Conservation (phyloP, 139 green algal species). For the Coelastrella sp. region DNA sequence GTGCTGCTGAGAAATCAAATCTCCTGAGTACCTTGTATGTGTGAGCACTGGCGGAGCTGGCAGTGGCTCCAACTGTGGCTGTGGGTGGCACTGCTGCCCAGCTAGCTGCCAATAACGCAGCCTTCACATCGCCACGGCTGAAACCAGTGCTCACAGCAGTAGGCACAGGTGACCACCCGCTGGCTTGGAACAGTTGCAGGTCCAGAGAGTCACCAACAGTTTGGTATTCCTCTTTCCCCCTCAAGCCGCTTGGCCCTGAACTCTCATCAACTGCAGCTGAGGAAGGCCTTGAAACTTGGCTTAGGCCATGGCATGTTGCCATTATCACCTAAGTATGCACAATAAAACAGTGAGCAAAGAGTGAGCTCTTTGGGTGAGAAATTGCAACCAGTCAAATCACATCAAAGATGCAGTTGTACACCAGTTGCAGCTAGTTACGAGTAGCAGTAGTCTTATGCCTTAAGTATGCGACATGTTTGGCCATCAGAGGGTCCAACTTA, state of each 20-base stretch:
- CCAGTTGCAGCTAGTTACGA: too few relatives aligned
- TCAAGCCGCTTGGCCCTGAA: too few relatives aligned
- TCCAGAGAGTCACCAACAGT: slow-evolving; percentile 63
- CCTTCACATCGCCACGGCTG: not conserved
- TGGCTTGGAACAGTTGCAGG: slow-evolving; percentile 55
- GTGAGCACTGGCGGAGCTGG: not conserved
- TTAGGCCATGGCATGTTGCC: not conserved
- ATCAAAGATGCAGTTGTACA: too few relatives aligned
- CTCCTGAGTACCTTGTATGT: not conserved
- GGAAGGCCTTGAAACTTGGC: not conserved
- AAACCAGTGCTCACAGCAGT: not conserved
- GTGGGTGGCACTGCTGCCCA: not conserved
- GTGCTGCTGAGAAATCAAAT: slow-evolving; percentile 1
- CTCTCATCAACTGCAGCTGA: not conserved
- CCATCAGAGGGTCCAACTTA: too few relatives aligned
- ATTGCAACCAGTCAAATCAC: too few relatives aligned
- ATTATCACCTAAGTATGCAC: not conserved
- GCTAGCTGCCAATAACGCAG: not conserved
- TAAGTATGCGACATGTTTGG: too few relatives aligned
- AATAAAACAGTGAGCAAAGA: not conserved
- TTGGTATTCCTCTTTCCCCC: not conserved
- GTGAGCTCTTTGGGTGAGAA: too few relatives aligned
- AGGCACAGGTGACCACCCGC: slow-evolving; percentile 48
- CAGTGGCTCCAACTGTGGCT: not conserved
- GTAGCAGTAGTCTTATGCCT: too few relatives aligned